phyloP scores from a whole-genome alignment of 192 early-diverging fungal genomes.

The Blastocladiella britannica region DNA sequence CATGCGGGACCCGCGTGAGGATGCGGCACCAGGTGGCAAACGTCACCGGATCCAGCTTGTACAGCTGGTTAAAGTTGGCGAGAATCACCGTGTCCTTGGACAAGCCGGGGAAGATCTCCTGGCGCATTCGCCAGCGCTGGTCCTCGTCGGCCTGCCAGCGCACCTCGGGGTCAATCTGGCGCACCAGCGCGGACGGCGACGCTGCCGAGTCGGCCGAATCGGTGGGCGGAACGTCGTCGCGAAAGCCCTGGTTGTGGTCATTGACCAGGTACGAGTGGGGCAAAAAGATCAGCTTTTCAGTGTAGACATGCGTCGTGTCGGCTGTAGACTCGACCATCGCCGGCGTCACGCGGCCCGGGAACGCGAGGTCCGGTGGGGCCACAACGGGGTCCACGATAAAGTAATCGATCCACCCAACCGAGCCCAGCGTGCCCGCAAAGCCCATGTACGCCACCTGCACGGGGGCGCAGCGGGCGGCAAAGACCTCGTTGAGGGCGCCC shows the following conservation, averaged over 20 bases:
- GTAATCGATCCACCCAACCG: constrained; percentile 59
- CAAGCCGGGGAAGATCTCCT: constrained; percentile 61
- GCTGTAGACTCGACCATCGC: constrained; percentile 5
- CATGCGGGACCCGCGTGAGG: constrained; percentile 52
- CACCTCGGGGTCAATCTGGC: constrained; percentile 9
- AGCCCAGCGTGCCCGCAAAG: constrained; percentile 74
- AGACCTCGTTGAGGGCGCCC: constrained; percentile 79
- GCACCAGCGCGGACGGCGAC: constrained; percentile 5
- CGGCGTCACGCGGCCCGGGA: constrained; percentile 22
- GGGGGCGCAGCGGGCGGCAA: constrained; percentile 73
- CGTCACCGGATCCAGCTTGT: constrained; percentile 81
- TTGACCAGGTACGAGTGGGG: constrained; percentile 85
- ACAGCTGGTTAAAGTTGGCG: constrained; percentile 93
- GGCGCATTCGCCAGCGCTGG: constrained; percentile 60
- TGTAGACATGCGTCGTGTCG: constrained; percentile 34
- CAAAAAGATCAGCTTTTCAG: constrained; percentile 78
- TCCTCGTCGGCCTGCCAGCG: constrained; percentile 62
- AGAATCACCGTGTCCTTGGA: constrained; percentile 69
- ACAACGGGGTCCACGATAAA: constrained; percentile 57
- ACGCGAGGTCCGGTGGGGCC: constrained; percentile 46
- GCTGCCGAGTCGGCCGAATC: constrained; percentile 9
- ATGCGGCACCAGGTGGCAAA: constrained; percentile 73
- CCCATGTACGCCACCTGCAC: constrained; percentile 84
- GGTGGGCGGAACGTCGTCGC: constrained; percentile 30
- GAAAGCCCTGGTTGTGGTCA: constrained; percentile 79